These are phyloP conservation scores for Clarkia xantiana DNA, from an alignment of 345 rosid genomes.

Conservation along the genomic window DNA sequence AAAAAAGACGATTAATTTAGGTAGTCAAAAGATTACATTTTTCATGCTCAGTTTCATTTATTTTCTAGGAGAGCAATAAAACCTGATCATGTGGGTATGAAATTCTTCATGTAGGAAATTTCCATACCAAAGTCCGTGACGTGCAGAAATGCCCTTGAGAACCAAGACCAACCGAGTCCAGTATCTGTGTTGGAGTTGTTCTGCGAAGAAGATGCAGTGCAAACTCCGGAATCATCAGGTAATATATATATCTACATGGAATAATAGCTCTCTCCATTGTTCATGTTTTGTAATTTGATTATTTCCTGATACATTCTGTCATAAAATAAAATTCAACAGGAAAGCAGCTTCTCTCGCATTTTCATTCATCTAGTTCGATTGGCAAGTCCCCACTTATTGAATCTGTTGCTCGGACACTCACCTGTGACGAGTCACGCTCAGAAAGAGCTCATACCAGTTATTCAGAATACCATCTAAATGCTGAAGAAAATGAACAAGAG, in stretches of 20 bases:
- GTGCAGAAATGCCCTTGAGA: slow-evolving; percentile 18
- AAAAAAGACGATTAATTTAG: no score
- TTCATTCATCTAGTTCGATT: no score
- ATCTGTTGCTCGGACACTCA: slow-evolving; percentile 53
- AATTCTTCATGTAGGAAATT: slow-evolving; percentile 20
- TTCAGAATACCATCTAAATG: slow-evolving; percentile 16
- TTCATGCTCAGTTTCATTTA: no score
- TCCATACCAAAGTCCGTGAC: slow-evolving; percentile 13
- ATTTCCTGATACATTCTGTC: background rate
- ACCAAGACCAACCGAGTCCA: slow-evolving; percentile 58
- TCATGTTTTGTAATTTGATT: background rate
- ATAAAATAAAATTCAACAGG: slow-evolving; percentile 14
- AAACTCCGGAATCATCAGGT: slow-evolving; percentile 20
- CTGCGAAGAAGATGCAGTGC: slow-evolving; percentile 40
- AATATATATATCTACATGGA: background rate
- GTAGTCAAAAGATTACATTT: no score
- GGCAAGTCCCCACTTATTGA: slow-evolving; percentile 64
- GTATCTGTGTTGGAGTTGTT: slow-evolving; percentile 41
- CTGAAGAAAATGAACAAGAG: slow-evolving; percentile 44
- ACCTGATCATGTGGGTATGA: no score
- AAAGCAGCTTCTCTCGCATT: slow-evolving; percentile 16
- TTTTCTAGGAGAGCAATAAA: no score
- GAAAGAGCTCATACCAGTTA: no score
- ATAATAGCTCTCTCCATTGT: background rate
- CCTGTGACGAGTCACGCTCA: no score